A percentile compares a stretch with the other conserved stretches of the same genome.
These are phyloP conservation scores for Cetraspora pellucida DNA, from an alignment of 192 early-diverging fungal species.

Conservation along the genomic window DNA sequence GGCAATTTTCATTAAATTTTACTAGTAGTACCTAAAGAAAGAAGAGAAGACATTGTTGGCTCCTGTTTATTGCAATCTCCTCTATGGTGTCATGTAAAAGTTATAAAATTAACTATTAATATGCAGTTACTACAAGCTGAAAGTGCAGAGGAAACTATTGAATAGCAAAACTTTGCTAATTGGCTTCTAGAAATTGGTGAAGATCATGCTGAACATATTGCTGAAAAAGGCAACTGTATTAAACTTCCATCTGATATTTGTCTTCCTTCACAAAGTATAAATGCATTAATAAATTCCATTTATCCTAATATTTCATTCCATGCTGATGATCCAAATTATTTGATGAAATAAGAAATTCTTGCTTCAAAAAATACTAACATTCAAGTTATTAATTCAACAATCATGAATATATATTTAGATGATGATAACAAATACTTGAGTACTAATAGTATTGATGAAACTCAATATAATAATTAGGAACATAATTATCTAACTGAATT, in stretches of 20 bases:
- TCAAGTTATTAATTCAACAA: too few species aligned
- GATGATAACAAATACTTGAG: conserved; percentile 19
- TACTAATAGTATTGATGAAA: conserved; percentile 1
- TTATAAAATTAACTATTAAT: conserved; percentile 34
- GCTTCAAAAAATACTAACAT: too few species aligned
- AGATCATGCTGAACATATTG: too few species aligned
- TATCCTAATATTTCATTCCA: conserved; percentile 22
- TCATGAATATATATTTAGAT: not conserved
- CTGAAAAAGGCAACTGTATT: too few species aligned
- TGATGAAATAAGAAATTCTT: too few species aligned
- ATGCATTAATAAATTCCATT: conserved; percentile 18
- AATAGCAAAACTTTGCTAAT: conserved; percentile 23
- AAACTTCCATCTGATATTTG: not conserved
- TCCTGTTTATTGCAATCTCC: conserved; percentile 29
- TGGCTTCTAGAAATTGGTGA: too few species aligned
- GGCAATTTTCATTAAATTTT: conserved; percentile 38
- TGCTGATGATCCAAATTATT: not conserved
- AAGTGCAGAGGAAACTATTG: not conserved
- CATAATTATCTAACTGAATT: conserved; percentile 26
- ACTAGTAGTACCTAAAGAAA: conserved; percentile 26
- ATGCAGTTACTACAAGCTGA: conserved; percentile 28
- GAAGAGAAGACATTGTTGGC: conserved; percentile 22
- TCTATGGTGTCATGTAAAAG: conserved; percentile 35
- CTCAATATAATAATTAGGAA: not conserved
- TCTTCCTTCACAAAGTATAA: not conserved